A percentile compares a stretch with the other conserved stretches of the same genome.
Evolutionary conservation across 345 rosid genomes (phyloP).

Genomic region (Rhodamnia argentea): DNA sequence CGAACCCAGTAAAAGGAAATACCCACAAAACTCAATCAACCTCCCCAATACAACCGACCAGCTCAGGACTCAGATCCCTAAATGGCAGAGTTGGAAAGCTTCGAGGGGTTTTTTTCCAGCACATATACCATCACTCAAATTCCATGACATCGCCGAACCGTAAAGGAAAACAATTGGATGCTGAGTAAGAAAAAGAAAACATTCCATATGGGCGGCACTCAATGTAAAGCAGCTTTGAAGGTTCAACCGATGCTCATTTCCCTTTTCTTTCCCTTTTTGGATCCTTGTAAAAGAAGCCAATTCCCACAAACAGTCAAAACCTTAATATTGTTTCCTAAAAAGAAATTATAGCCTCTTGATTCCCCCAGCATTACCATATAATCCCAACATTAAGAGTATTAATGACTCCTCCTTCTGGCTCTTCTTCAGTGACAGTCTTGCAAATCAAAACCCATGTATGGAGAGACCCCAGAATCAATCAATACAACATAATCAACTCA

Average conservation of each 20-base stretch:
- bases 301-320: neutral
- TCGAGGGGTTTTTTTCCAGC: neutral
- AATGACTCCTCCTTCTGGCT: neutral
- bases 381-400: neutral
- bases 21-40: neutral
- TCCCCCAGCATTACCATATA: neutral
- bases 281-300: conserved; percentile 17
- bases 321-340: neutral
- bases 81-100: neutral
- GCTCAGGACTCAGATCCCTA: neutral
- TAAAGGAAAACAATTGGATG: neutral
- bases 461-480: neutral
- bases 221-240: conserved; percentile 16
- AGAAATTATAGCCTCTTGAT: neutral
- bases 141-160: neutral
- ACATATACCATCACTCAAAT: neutral
- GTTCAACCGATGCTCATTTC: conserved; percentile 15
- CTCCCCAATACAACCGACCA: neutral
- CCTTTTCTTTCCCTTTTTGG: conserved; percentile 4
- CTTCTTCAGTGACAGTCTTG: neutral
- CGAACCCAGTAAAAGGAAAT: neutral
- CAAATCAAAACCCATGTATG: neutral
- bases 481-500: neutral
- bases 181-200: neutral
- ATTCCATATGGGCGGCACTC: neutral